Base-by-base conservation (phyloP, 805 yeast species). In the Clavispora carvajalis region DNA sequence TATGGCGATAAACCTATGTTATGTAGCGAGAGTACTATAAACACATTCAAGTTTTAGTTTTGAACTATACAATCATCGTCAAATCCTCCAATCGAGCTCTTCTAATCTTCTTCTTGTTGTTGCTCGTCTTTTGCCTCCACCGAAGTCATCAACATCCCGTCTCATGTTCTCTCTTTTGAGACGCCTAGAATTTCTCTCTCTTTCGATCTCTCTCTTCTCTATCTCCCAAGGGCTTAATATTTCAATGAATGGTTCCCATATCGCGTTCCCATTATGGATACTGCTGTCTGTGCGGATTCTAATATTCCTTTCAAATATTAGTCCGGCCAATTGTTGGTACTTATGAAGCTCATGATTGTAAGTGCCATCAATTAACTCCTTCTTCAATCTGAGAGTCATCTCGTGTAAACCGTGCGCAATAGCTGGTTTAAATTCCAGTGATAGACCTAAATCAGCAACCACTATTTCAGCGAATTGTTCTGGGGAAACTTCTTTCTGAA, bases 181-280 rank as follows among this genome's bases (percentile, higher is more conserved):
- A 57, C 99, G 79, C 62, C 99, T 78, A 46, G 88, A 73, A 58
- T 85, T 89, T 61, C 98, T 76, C 53, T 90, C 96, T 55, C 95
- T 80, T 63, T 93, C 99, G 51, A 89, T 88, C 59, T 93, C 98
- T 50, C 98, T 76, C 64, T 84, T 83, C 58, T 91, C 97, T 42
- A 93, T 87, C 62, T 93, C 99, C 77, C 90, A 88, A 40, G 86
- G 90, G 1, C 93, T 80, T 44, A 93, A 72, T 11, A 79, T 77
- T 61, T 91, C 98, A 6, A 91, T 83, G 33, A 79, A 74, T 21
- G 99, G 99, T 40, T 82, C 81, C 95, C 96, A 93, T 31, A 70
- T 76, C 26, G 80, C 85, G 23, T 95, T 95, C 19, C 86, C 73
- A 37, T 79, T 79, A 55, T 84, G 93, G 22, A 77, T 74, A 55